These are phyloP conservation scores for Lactifluus subvellereus DNA, from an alignment of 768 basidiomycete genomes.

Conservation along the genomic window DNA sequence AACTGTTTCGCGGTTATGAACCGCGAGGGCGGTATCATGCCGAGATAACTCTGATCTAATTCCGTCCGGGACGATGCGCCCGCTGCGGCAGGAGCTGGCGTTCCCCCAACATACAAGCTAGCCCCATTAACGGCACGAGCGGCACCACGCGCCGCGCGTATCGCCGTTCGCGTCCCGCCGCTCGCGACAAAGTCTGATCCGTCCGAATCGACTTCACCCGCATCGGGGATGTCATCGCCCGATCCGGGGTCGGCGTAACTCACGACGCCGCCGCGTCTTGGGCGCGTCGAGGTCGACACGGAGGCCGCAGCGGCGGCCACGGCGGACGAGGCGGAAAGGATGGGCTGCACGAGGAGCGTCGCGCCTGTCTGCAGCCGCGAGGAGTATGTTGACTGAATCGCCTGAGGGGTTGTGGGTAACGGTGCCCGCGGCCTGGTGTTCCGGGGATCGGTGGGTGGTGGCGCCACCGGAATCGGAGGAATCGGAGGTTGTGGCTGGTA, in stretches of 20 bases:
- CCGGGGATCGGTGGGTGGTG: conserved; percentile 41
- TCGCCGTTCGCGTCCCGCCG: conserved; percentile 51
- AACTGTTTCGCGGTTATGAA: conserved; percentile 62
- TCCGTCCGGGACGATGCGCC: conserved; percentile 38
- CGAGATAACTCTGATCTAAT: conserved; percentile 85
- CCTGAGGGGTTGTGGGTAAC: conserved; percentile 62
- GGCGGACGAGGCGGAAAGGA: conserved; percentile 37
- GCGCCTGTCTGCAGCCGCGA: conserved; percentile 88
- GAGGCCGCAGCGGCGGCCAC: conserved; percentile 35
- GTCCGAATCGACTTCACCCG: conserved; percentile 76
- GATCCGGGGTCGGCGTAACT: conserved; percentile 88
- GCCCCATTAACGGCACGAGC: conserved; percentile 32
- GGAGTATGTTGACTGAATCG: conserved; percentile 73
- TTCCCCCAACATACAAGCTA: conserved; percentile 46
- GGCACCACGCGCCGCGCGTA: conserved; percentile 30
- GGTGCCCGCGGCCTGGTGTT: conserved; percentile 16
- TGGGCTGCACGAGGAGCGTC: conserved; percentile 87
- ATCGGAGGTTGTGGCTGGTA: conserved; percentile 29
- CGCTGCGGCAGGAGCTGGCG: conserved; percentile 29
- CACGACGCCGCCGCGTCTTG: conserved; percentile 61
- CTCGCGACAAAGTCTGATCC: conserved; percentile 78
- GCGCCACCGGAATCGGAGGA: conserved; percentile 28
- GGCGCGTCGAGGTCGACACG: conserved; percentile 33
- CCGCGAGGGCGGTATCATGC: conserved; percentile 73
- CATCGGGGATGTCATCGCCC: conserved; percentile 75